These are phyloP conservation scores for Candida tropicalis DNA, from an alignment of 1,139 yeast genomes.

Conservation along the genomic window DNA sequence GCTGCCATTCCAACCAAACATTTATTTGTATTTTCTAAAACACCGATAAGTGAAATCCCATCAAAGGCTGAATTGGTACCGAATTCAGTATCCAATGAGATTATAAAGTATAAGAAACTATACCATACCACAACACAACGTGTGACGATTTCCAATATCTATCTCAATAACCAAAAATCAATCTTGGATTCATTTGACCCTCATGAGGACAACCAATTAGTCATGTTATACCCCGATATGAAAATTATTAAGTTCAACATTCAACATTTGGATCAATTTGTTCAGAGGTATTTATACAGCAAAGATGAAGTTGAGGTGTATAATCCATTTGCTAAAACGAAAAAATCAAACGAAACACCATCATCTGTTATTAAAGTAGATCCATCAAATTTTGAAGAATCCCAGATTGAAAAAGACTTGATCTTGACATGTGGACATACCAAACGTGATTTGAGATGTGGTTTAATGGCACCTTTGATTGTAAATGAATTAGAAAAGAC, in stretches of 20 bases:
- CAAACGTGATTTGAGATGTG: conserved; percentile 67
- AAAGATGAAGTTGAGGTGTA: conserved; percentile 19
- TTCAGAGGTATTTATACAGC: conserved; percentile 36
- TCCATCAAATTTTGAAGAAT: conserved; percentile 22
- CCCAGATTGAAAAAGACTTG: conserved; percentile 24
- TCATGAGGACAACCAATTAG: conserved; percentile 24
- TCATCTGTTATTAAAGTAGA: not conserved
- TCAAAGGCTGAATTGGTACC: conserved; percentile 55
- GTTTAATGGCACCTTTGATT: conserved; percentile 60
- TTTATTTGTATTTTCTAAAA: conserved; percentile 51
- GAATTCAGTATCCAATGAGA: conserved; percentile 26
- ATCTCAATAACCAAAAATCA: conserved; percentile 19
- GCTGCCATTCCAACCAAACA: conserved; percentile 58
- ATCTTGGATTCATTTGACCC: conserved; percentile 18
- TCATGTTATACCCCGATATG: conserved; percentile 60
- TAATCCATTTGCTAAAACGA: conserved; percentile 34
- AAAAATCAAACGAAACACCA: not conserved
- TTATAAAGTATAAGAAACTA: conserved; percentile 25
- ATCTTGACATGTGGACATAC: conserved; percentile 69
- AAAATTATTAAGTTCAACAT: conserved; percentile 37
- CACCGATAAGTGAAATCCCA: conserved; percentile 52
- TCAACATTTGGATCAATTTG: conserved; percentile 38
- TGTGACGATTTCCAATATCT: conserved; percentile 38
- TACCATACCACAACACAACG: conserved; percentile 8
- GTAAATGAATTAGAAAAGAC: conserved; percentile 49